Base-by-base conservation (phyloP, 2,329 filamentous ascomycete species). In the Aspergillus sclerotialis region DNA sequence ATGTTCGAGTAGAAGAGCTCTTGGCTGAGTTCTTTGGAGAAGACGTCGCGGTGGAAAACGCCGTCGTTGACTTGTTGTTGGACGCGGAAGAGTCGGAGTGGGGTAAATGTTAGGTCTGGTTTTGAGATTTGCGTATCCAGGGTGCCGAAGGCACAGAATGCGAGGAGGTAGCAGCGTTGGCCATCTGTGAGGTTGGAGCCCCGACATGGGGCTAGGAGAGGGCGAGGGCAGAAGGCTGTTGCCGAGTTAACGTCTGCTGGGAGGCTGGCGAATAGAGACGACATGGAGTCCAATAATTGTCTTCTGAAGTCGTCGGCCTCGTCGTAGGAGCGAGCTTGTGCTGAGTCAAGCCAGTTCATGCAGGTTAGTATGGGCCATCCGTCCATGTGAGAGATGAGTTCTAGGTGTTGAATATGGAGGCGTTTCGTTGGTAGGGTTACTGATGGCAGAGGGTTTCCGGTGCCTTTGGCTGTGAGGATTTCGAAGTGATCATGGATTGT, bases 1-100 rank as follows among this genome's bases (percentile, higher is more conserved):
- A 46, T 44, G 12, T 55, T 54, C 8, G 54, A 59, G 37, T 56
- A 70, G 10, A 70, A 70, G 37, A 83, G 70, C 41, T 84, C 80
- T 40, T 74, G 70, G 47, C 79, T 73, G 2, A 81, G 68, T 19
- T 70, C 69, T 37, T 75, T 70, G 1, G 72, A 69, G 46, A 85
- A 84, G 2, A 69, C 70, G 4, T 75, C 67, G 28, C 78, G 70
- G 43, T 77, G 73, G 0, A 67, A 60, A 19, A 70, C 66, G 39
- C 68, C 68, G 17, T 69, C 64, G 45, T 78, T 73, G 0, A 76
- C 69, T 41, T 80, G 72, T 55, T 85, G 82, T 38, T 80, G 78
- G 6, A 73, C 65, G 44, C 75, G 78, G 63, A 84, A 84, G 44
- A 84, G 77, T 28, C 63, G 72, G 18, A 84, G 61, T 0, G 81